Evolutionary conservation across 2,329 filamentous ascomycete genomes (phyloP).

Genomic region (Arachnomyces sp.): DNA sequence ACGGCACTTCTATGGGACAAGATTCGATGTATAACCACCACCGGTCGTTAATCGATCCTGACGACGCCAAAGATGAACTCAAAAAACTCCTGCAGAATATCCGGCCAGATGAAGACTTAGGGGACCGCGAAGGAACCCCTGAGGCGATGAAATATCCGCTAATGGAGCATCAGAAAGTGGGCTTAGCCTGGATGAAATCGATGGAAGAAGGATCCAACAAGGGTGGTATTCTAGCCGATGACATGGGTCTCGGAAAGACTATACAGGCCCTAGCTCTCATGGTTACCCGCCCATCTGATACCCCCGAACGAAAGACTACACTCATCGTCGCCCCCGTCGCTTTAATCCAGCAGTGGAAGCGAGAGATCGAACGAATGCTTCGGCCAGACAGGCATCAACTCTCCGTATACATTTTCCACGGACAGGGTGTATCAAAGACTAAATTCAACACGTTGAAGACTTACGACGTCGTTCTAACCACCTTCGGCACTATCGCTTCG

Average conservation of each 20-base stretch:
- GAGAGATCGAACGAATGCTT: conserved; percentile 66
- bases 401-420: conserved; percentile 62
- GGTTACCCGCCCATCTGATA: conserved; percentile 54
- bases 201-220: conserved; percentile 64
- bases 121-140: conserved; percentile 61
- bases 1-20: no score
- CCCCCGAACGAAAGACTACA: conserved; percentile 59
- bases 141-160: conserved; percentile 58
- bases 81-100: conserved; percentile 64
- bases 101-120: conserved; percentile 59
- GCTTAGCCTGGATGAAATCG: conserved; percentile 65
- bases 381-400: conserved; percentile 48
- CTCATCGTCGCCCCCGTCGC: conserved; percentile 74
- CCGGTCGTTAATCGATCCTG: conserved; percentile 31
- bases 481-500: conserved; percentile 61
- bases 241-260: conserved; percentile 80
- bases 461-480: conserved; percentile 70
- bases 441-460: conserved; percentile 53
- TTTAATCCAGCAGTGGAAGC: conserved; percentile 74
- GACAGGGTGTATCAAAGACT: conserved; percentile 40
- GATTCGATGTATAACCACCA: no score
- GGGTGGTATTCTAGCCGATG: conserved; percentile 68
- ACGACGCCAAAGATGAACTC: conserved; percentile 56
- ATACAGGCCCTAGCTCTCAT: conserved; percentile 76
- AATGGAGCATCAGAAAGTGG: conserved; percentile 75